Percentiles rank a stretch among this genome's conserved stretches.
Conservation (phyloP, 2,329 filamentous ascomycete genomes). For the Fusarium begoniae region DNA sequence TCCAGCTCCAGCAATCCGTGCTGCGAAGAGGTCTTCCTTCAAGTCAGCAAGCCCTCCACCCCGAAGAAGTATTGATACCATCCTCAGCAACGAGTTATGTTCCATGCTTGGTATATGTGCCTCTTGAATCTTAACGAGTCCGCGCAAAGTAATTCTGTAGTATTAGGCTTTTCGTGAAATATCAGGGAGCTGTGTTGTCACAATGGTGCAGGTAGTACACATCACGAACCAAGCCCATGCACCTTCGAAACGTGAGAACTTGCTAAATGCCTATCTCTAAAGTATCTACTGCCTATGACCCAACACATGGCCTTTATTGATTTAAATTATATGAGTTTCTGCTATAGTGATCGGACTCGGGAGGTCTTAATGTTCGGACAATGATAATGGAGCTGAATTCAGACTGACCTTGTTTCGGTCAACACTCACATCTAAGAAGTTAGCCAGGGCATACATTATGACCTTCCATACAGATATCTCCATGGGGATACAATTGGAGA, state of each 20-base stretch:
- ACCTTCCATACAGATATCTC: no score
- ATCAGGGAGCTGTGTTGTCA: not conserved
- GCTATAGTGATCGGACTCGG: not conserved
- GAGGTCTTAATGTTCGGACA: no score
- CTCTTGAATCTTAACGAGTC: no score
- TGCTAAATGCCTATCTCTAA: not conserved
- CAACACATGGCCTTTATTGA: accelerated
- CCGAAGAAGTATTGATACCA: not conserved
- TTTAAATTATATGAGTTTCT: not conserved
- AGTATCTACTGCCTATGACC: not conserved
- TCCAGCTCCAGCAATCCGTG: not conserved
- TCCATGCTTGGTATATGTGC: not conserved
- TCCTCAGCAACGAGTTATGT: not conserved
- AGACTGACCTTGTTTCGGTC: not conserved
- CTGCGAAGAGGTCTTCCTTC: not conserved
- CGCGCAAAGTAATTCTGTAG: no score
- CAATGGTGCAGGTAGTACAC: no score
- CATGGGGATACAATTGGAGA: not conserved
- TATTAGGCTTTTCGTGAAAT: not conserved
- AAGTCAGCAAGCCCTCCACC: not conserved
- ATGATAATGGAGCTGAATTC: not conserved
- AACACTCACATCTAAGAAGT: not conserved
- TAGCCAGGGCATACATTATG: no score
- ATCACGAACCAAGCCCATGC: not conserved
- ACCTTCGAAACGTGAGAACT: not conserved